phyloP scores from a whole-genome alignment of 441 rosid genomes.

The Rhodomyrtus psidioides region DNA sequence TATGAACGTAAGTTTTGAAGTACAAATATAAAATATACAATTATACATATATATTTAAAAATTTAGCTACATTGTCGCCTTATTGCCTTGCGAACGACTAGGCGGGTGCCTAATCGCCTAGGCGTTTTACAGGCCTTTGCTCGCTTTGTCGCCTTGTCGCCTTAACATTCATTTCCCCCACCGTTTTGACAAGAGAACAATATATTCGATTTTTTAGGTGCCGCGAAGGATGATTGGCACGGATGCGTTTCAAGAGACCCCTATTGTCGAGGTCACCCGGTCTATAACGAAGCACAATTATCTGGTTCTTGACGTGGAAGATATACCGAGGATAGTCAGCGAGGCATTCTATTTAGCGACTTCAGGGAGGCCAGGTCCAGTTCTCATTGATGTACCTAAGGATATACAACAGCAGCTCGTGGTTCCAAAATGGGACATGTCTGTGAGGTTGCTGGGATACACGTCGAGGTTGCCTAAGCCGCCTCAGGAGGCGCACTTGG shows the following conservation, averaged over 20 bases:
- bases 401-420: slow-evolving; percentile 89
- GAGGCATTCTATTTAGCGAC: slow-evolving; percentile 86
- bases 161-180: background rate
- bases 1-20: too few species aligned
- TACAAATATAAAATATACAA: too few species aligned
- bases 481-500: slow-evolving; percentile 41
- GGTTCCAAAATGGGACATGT: slow-evolving; percentile 65
- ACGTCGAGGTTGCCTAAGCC: slow-evolving; percentile 68
- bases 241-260: slow-evolving; percentile 92
- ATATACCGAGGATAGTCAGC: slow-evolving; percentile 67
- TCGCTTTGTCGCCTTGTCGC: too few species aligned
- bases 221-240: slow-evolving; percentile 91
- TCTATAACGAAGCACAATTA: slow-evolving; percentile 89
- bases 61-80: too few species aligned
- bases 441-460: slow-evolving; percentile 61
- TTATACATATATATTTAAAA: too few species aligned
- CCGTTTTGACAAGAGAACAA: background rate
- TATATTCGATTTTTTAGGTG: background rate
- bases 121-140: too few species aligned
- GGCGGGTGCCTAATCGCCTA: too few species aligned
- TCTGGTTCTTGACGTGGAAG: slow-evolving; percentile 79
- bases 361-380: slow-evolving; percentile 83
- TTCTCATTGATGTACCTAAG: slow-evolving; percentile 82
- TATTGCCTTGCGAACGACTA: too few species aligned
- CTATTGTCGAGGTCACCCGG: slow-evolving; percentile 89